Evolutionary conservation across 2,329 filamentous ascomycete species (phyloP).

Genomic region (Sordariomycetes sp.): DNA sequence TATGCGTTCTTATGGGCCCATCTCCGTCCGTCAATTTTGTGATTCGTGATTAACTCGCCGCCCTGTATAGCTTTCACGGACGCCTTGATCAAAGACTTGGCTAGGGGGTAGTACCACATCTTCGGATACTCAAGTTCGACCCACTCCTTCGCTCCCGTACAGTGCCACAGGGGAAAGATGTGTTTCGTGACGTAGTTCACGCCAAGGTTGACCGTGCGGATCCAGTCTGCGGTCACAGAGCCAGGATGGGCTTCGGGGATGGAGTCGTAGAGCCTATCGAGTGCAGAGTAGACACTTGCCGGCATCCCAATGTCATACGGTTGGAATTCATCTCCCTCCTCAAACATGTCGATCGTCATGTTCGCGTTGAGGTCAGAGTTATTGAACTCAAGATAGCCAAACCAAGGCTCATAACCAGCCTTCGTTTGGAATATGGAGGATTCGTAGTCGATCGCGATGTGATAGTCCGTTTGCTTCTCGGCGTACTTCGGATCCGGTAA

Average conservation of each 20-base stretch:
- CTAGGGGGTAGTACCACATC: slow-evolving; percentile 28
- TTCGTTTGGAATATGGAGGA: slow-evolving; percentile 29
- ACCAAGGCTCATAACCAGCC: slow-evolving; percentile 22
- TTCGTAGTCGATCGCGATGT: slow-evolving; percentile 30
- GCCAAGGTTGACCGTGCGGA: slow-evolving; percentile 20
- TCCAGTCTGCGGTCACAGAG: slow-evolving; percentile 17
- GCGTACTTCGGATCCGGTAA: slow-evolving; percentile 10
- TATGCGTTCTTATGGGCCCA: slow-evolving; percentile 15
- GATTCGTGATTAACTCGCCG: slow-evolving; percentile 12
- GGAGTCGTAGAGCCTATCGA: slow-evolving; percentile 20
- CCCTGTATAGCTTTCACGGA: slow-evolving; percentile 14
- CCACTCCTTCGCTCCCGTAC: slow-evolving; percentile 24
- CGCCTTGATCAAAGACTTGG: slow-evolving; percentile 17
- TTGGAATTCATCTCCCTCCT: slow-evolving; percentile 14
- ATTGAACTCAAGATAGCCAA: slow-evolving; percentile 22
- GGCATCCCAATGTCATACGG: slow-evolving; percentile 22
- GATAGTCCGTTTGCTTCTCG: slow-evolving; percentile 17
- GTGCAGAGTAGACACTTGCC: slow-evolving; percentile 14
- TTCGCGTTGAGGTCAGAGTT: slow-evolving; percentile 12
- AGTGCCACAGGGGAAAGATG: slow-evolving; percentile 27
- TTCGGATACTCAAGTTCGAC: slow-evolving; percentile 20
- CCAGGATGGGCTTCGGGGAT: slow-evolving; percentile 16
- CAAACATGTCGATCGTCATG: slow-evolving; percentile 14
- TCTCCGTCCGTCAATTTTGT: slow-evolving; percentile 18
- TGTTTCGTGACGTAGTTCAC: slow-evolving; percentile 26